A percentile compares a stretch with the other conserved stretches of the same genome.
These are phyloP conservation scores for Stephania yunnanensis DNA, from an alignment of 164 flowering plant species.

Conservation along the genomic window DNA sequence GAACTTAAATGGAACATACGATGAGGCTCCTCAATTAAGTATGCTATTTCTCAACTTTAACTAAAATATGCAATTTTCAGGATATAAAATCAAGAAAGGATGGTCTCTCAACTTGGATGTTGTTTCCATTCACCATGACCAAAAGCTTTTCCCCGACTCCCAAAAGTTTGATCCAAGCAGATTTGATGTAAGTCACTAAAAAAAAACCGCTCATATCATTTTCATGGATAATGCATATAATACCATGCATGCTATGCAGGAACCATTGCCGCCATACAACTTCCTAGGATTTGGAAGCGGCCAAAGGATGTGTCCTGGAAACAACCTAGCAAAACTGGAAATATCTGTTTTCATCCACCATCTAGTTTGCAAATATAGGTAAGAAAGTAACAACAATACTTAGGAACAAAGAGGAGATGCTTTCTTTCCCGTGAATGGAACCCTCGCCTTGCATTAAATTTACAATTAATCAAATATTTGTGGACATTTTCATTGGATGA, in stretches of 20 bases:
- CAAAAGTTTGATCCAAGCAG: slow-evolving; percentile 55
- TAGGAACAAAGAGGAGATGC: neutral
- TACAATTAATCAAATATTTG: neutral
- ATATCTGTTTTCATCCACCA: slow-evolving; percentile 57
- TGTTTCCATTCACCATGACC: slow-evolving; percentile 62
- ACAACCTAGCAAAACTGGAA: slow-evolving; percentile 56
- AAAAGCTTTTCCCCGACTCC: slow-evolving; percentile 40
- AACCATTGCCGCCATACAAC: slow-evolving; percentile 42
- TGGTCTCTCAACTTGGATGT: slow-evolving; percentile 69
- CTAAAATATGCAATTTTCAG: slow-evolving; percentile 21
- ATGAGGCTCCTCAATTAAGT: neutral
- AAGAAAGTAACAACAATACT: slow-evolving; percentile 14
- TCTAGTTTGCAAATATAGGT: slow-evolving; percentile 59
- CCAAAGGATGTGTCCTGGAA: slow-evolving; percentile 66
- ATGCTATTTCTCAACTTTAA: neutral
- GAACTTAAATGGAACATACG: neutral
- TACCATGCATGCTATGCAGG: slow-evolving; percentile 31
- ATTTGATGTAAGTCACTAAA: slow-evolving; percentile 42
- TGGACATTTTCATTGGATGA: neutral
- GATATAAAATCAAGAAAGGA: slow-evolving; percentile 53
- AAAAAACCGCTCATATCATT: neutral
- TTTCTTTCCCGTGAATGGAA: neutral
- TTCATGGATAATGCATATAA: neutral
- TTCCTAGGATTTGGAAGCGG: slow-evolving; percentile 65
- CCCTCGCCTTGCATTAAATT: neutral